These are phyloP conservation scores for Cicer cuneatum DNA, from an alignment of 306 rosid species.

Conservation along the genomic window DNA sequence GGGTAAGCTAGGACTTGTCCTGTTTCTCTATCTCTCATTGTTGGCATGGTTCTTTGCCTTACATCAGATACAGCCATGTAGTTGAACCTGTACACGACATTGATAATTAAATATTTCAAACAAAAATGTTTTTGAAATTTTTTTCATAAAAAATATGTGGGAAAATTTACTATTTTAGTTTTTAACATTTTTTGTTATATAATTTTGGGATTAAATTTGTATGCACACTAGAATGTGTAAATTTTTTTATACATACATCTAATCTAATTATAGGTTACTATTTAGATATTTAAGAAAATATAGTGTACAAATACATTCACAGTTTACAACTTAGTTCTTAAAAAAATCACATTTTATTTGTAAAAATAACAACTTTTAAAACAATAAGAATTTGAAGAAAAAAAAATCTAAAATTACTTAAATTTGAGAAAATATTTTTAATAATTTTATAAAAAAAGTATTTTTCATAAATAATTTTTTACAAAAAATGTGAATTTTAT, in stretches of 20 bases:
- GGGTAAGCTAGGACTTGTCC: constrained; percentile 66
- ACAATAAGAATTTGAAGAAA: no score
- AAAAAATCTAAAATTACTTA: no score
- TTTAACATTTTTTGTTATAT: not conserved
- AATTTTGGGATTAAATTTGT: not conserved
- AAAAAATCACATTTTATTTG: no score
- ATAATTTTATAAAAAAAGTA: not conserved
- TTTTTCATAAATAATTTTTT: no score
- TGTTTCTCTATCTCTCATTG: constrained; percentile 50
- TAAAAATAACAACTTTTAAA: no score
- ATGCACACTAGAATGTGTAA: no score
- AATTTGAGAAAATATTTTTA: not conserved
- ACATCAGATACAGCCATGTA: constrained; percentile 73
- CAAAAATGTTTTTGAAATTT: not conserved
- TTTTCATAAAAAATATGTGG: not conserved
- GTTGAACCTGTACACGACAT: constrained; percentile 51
- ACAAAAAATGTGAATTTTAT: no score
- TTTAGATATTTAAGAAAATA: no score
- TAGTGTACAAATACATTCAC: no score
- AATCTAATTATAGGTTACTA: no score
- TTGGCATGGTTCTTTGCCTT: constrained; percentile 76
- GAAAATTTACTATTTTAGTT: not conserved
- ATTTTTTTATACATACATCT: no score
- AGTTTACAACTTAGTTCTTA: no score
- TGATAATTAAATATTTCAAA: not conserved